Evolutionary conservation across 257 asterid species (phyloP).

Genomic region (Rauvolfia tetraphylla): DNA sequence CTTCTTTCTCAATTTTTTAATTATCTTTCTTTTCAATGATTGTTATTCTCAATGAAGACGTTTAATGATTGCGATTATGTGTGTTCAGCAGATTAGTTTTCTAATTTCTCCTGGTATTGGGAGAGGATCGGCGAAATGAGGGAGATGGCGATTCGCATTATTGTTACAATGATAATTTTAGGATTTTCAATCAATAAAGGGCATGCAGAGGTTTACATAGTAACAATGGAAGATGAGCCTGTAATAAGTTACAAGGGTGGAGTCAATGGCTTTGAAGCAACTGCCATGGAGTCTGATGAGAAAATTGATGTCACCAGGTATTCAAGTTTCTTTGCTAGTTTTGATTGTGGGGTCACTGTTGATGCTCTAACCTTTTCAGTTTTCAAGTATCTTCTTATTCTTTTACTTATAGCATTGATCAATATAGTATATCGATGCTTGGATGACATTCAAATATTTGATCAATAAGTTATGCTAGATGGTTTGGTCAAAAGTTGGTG

Average conservation of each 20-base stretch:
- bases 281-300: conserved; percentile 83
- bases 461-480: background rate
- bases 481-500: background rate
- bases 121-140: conserved; percentile 40
- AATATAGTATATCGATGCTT: background rate
- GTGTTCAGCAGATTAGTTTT: conserved; percentile 40
- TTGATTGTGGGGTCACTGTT: background rate
- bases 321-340: conserved; percentile 13
- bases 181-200: conserved; percentile 34
- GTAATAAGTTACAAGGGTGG: conserved; percentile 89
- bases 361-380: background rate
- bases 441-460: background rate
- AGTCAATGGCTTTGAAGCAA: conserved; percentile 82
- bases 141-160: conserved; percentile 33
- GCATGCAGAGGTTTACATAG: conserved; percentile 74
- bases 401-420: background rate
- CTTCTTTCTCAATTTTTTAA: background rate
- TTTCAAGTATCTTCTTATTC: background rate
- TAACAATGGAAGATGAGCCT: conserved; percentile 91
- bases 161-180: conserved; percentile 36
- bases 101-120: conserved; percentile 32
- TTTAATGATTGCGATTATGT: background rate
- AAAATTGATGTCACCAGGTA: conserved; percentile 82
- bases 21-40: background rate
- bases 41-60: background rate